Evolutionary conservation across 2,329 filamentous ascomycete genomes (phyloP), one percentile per base, ranked within the genome.

Genomic region (Monilinia fructigena): DNA sequence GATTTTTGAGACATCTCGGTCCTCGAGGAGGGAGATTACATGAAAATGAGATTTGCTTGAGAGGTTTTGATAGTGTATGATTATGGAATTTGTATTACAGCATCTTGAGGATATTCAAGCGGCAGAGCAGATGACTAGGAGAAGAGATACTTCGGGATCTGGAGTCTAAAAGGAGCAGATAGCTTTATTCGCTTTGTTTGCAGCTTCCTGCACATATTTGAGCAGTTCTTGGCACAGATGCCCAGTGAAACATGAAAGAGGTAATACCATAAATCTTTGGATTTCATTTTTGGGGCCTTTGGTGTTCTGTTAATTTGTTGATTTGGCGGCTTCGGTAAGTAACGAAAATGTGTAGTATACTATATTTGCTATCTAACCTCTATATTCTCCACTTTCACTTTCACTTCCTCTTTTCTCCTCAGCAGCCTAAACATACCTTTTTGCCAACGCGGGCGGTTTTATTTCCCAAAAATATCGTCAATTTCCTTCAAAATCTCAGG

Each of bases 401-500:
- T 23, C 10, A 2, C 23, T 12, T 28, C 28, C 10, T 31, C 20
- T 4, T 0, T 28, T 38, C 10, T 31, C 20, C 7, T 0, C 11
- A 50, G 6, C 4, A 26, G 14, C 26, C 45, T 71, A 71, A 42
- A 54, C 59, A 65, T 69, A 73, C 38, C 72, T 72, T 65, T 73
- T 72, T 8, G 63, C 63, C 69, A 73, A 66, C 4, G 40, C 78
- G 66, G 80, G 79, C 3, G 85, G 85, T 78, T 78, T 86, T 87
- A 75, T 88, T 88, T 69, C 81, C 79, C 61, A 87, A 74, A 74
- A 62, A 87, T 80, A 50, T 78, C 78, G 68, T 88, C 86, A 74
- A 88, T 88, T 79, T 86, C 82, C 16, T 78, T 77, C 77, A 89
- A 74, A 62, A 89, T 79, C 74, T 86, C 85, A 0, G 81, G 81